These are phyloP conservation scores for Ophiostoma triangulosporum DNA, from an alignment of 2,329 filamentous ascomycete genomes.

Conservation along the genomic window DNA sequence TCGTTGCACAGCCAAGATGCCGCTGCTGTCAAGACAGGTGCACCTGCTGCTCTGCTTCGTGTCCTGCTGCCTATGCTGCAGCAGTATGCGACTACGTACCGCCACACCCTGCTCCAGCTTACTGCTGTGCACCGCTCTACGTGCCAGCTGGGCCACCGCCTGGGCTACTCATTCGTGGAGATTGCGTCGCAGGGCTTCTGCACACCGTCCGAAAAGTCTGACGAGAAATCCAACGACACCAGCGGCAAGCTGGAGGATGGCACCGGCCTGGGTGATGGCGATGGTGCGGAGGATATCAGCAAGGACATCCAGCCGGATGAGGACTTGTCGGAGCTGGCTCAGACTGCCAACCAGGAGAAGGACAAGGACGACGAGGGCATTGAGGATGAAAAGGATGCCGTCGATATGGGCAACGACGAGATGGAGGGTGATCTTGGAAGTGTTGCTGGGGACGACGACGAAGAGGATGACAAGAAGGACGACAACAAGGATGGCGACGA, in stretches of 20 bases:
- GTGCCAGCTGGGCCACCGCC: slow-evolving; percentile 59
- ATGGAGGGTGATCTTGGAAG: slow-evolving; percentile 71
- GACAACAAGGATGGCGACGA: slow-evolving; percentile 46
- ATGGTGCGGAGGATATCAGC: slow-evolving; percentile 93
- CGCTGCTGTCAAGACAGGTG: neutral
- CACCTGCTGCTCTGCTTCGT: slow-evolving; percentile 36
- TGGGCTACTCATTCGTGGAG: slow-evolving; percentile 65
- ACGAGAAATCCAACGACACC: slow-evolving; percentile 35
- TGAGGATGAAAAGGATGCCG: slow-evolving; percentile 69
- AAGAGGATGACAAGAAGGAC: slow-evolving; percentile 44
- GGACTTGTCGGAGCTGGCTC: slow-evolving; percentile 79
- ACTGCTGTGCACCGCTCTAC: slow-evolving; percentile 54
- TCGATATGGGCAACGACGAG: slow-evolving; percentile 88
- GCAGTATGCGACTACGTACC: slow-evolving; percentile 54
- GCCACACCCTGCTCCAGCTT: slow-evolving; percentile 43
- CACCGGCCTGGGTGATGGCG: slow-evolving; percentile 86
- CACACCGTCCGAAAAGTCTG: slow-evolving; percentile 60
- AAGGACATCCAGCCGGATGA: slow-evolving; percentile 93
- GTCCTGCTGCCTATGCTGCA: slow-evolving; percentile 56
- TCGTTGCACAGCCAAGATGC: slow-evolving; percentile 9
- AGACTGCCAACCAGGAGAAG: slow-evolving; percentile 61
- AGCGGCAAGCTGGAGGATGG: slow-evolving; percentile 76
- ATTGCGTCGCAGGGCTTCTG: slow-evolving; percentile 83
- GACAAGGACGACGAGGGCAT: slow-evolving; percentile 48
- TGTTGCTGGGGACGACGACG: slow-evolving; percentile 47